These are phyloP conservation scores for Chlorella sp. DNA, from an alignment of 139 green algal species.

Conservation along the genomic window DNA sequence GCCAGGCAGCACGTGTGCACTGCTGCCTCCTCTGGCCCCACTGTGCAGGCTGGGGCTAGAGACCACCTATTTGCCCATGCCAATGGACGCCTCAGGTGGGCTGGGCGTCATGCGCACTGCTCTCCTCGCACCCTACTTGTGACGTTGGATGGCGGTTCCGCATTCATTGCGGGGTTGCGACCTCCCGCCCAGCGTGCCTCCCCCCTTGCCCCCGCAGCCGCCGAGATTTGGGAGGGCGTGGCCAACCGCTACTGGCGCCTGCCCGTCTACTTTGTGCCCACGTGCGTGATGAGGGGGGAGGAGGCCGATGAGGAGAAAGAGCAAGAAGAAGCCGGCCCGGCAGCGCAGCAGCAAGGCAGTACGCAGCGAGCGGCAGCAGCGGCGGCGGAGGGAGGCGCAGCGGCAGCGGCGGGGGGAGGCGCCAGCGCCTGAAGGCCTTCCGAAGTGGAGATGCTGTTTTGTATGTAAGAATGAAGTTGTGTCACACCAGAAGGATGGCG, in stretches of 20 bases:
- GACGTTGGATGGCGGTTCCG: too few species aligned
- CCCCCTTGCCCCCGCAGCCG: conserved; percentile 20
- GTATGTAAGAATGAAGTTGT: too few species aligned
- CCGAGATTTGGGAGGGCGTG: conserved; percentile 83
- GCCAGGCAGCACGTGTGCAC: too few species aligned
- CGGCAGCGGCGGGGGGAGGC: background rate
- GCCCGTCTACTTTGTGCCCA: conserved; percentile 77
- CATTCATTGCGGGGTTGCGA: too few species aligned
- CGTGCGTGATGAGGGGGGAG: conserved; percentile 29
- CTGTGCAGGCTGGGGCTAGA: conserved; percentile 61
- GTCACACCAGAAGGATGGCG: too few species aligned
- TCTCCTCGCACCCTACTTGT: too few species aligned
- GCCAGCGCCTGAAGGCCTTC: too few species aligned
- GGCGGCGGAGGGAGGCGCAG: background rate
- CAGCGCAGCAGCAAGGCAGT: background rate
- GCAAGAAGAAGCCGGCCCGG: background rate
- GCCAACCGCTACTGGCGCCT: conserved; percentile 82
- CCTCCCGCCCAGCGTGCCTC: too few species aligned
- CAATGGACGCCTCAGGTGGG: conserved; percentile 60
- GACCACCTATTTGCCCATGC: conserved; percentile 72
- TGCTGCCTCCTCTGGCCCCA: background rate
- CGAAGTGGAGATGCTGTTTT: too few species aligned
- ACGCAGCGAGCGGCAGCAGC: background rate
- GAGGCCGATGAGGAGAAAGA: background rate
- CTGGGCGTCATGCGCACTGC: background rate